A percentile compares a stretch with the other conserved stretches of the same genome.
Evolutionary conservation across 2,329 filamentous ascomycete species (phyloP).

Genomic region (Paracoccidioides brasiliensis): DNA sequence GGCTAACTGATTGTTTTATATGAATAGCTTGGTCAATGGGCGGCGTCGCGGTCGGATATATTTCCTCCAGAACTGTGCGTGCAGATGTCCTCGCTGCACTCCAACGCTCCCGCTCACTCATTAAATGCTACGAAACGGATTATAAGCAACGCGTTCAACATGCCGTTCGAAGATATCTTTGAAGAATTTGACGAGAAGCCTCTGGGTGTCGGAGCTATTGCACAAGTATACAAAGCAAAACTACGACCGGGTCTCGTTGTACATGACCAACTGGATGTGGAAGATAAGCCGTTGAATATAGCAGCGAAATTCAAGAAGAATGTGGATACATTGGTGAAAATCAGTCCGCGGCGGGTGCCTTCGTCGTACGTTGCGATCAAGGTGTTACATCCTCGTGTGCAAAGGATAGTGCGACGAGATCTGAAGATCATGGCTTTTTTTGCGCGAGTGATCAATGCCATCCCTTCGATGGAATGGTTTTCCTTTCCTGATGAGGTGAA

Average conservation of each 20-base stretch:
- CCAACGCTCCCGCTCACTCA: slow-evolving; percentile 84
- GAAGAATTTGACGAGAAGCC: slow-evolving; percentile 87
- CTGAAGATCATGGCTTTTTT: slow-evolving; percentile 91
- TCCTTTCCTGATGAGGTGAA: slow-evolving; percentile 86
- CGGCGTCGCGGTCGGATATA: slow-evolving; percentile 88
- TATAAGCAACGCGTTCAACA: slow-evolving; percentile 67
- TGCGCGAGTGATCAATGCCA: slow-evolving; percentile 64
- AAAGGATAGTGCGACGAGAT: slow-evolving; percentile 80
- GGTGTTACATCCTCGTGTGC: slow-evolving; percentile 83
- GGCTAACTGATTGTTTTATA: slow-evolving; percentile 1
- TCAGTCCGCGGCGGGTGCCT: slow-evolving; percentile 68
- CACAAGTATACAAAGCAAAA: slow-evolving; percentile 94
- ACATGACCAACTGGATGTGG: slow-evolving; percentile 44
- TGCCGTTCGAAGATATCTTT: slow-evolving; percentile 79
- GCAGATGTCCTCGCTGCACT: slow-evolving; percentile 90
- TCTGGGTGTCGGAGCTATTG: slow-evolving; percentile 87
- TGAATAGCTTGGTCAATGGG: slow-evolving; percentile 82
- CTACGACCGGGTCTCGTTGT: slow-evolving; percentile 65
- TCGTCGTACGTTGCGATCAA: slow-evolving; percentile 92
- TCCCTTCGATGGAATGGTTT: slow-evolving; percentile 94
- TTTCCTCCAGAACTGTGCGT: slow-evolving; percentile 87
- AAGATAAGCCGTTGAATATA: slow-evolving; percentile 43
- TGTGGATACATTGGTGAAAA: slow-evolving; percentile 77
- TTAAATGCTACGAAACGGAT: slow-evolving; percentile 65
- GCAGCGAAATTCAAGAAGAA: slow-evolving; percentile 62